Evolutionary conservation across 352 stramenopile species (phyloP).

Genomic region (Globisporangium middletonii): DNA sequence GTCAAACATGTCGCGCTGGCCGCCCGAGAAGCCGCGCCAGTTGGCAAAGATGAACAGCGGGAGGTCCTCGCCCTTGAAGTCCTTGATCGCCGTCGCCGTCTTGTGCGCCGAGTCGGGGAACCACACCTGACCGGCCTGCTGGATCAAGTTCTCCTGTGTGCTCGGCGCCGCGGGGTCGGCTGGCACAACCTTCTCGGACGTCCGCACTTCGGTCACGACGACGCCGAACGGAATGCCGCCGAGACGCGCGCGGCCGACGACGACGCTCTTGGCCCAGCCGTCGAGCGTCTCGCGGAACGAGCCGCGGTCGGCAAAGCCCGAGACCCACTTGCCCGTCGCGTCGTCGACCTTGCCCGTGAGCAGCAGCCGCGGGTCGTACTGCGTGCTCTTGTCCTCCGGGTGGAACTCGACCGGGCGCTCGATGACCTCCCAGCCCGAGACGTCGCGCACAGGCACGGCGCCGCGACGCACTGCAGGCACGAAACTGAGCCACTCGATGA

Average conservation of each 20-base stretch:
- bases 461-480: conserved; percentile 91
- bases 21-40: conserved; percentile 99
- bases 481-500: conserved; percentile 98
- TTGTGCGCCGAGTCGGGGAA: conserved; percentile 99
- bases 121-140: conserved; percentile 99
- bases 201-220: conserved; percentile 98
- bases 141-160: conserved; percentile 95
- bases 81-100: conserved; percentile 98
- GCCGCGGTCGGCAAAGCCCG: conserved; percentile 97
- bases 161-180: conserved; percentile 96
- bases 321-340: conserved; percentile 72
- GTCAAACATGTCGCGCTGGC: conserved; percentile 99
- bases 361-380: conserved; percentile 95
- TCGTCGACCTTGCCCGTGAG: conserved; percentile 84
- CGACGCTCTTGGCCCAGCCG: conserved; percentile 99
- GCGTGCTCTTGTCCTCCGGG: conserved; percentile 88
- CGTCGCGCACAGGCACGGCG: conserved; percentile 78
- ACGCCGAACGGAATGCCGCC: conserved; percentile 98
- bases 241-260: conserved; percentile 96
- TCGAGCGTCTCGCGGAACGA: conserved; percentile 98
- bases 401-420: conserved; percentile 89
- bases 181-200: conserved; percentile 94
- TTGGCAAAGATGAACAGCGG: conserved; percentile 99
- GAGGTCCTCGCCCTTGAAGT: conserved; percentile 99
- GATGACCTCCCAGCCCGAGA: conserved; percentile 79